Evolutionary conservation across 495 filamentous ascomycete species (phyloP).

Genomic region (Talaromyces wortmannii): DNA sequence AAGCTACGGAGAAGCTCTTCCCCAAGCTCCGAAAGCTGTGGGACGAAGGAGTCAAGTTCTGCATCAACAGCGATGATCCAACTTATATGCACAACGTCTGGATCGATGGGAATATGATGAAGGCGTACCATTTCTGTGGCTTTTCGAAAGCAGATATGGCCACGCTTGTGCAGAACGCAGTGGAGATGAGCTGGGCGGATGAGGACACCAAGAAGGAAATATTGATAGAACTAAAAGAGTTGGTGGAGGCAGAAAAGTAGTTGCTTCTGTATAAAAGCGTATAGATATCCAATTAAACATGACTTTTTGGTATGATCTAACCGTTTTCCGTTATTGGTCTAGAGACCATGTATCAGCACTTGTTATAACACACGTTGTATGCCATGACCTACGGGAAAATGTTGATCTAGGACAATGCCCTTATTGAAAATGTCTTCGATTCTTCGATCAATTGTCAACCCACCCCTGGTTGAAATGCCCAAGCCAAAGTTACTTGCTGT

Average conservation of each 20-base stretch:
- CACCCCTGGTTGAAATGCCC: no score
- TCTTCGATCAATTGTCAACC: no score
- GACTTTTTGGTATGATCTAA: no score
- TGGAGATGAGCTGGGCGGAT: constrained; percentile 33
- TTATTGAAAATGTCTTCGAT: no score
- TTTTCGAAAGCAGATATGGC: constrained; percentile 28
- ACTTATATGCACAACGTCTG: constrained; percentile 37
- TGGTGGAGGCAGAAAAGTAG: background rate
- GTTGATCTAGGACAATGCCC: no score
- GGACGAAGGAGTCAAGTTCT: constrained; percentile 26
- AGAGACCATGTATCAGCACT: no score
- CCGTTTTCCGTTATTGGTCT: no score
- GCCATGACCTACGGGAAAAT: no score
- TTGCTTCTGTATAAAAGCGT: no score
- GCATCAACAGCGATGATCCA: constrained; percentile 35
- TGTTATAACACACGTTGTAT: no score
- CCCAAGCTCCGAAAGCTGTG: constrained; percentile 26
- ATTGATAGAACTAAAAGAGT: constrained; percentile 13
- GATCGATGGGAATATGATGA: constrained; percentile 34
- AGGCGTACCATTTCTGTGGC: constrained; percentile 23
- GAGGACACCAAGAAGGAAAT: constrained; percentile 17
- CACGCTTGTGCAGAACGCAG: constrained; percentile 23
- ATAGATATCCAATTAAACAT: no score
- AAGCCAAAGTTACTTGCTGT: no score
- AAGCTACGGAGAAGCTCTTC: constrained; percentile 28